A percentile compares a stretch with the other conserved stretches of the same genome.
Conservation (phyloP, 2,329 filamentous ascomycete genomes). For the Chrysoporthe austroafricana region DNA sequence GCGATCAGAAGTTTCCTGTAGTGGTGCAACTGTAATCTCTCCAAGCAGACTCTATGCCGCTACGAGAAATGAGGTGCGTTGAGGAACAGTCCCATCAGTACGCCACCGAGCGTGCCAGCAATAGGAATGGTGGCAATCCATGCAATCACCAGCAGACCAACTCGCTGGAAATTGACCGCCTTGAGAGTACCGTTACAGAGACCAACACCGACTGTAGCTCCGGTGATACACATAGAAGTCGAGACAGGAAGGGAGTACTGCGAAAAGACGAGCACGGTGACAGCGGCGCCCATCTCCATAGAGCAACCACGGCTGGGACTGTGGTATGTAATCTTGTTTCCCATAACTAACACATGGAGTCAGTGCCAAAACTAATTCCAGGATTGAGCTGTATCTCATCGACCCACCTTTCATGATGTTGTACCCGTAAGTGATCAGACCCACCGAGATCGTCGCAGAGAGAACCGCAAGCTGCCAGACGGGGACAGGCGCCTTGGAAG, state of each 20-base stretch:
- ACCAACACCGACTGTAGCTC: conserved; percentile 77
- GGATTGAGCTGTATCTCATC: conserved; percentile 7
- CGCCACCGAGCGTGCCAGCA: conserved; percentile 59
- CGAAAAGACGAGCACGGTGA: conserved; percentile 76
- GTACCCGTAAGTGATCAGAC: conserved; percentile 76
- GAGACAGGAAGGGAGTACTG: conserved; percentile 77
- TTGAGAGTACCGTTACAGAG: conserved; percentile 74
- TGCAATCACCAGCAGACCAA: conserved; percentile 66
- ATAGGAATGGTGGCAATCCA: conserved; percentile 71
- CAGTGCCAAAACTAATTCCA: conserved; percentile 8
- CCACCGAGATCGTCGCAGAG: conserved; percentile 64
- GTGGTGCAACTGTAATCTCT: no score
- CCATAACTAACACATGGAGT: conserved; percentile 62
- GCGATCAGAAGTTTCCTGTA: no score
- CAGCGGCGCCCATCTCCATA: conserved; percentile 80
- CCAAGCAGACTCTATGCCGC: neutral
- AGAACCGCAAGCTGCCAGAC: conserved; percentile 78
- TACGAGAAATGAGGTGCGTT: conserved; percentile 61
- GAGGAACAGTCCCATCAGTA: conserved; percentile 53
- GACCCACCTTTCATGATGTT: conserved; percentile 78
- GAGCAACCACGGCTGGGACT: conserved; percentile 61
- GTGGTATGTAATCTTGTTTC: conserved; percentile 79
- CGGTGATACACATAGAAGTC: conserved; percentile 80
- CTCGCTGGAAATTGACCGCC: conserved; percentile 77
- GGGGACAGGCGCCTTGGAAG: conserved; percentile 67